Evolutionary conservation across 2,329 filamentous ascomycete genomes (phyloP), one percentile per base, ranked within the genome.

Genomic region (Byssoonygena ceratinophila): DNA sequence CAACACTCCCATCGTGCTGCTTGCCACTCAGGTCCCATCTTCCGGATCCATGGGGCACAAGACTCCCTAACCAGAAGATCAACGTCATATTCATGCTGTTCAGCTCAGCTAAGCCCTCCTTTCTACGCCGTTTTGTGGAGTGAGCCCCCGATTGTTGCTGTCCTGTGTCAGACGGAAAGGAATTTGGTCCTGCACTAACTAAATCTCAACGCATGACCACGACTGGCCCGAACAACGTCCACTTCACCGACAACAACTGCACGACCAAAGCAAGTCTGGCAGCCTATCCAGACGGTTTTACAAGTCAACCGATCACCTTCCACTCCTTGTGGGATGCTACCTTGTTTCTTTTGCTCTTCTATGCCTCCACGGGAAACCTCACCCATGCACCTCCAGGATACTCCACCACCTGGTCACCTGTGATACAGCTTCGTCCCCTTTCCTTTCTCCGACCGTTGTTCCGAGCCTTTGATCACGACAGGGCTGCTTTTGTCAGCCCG

Each of bases 401-500:
- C 50, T 46, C 50, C 50, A 46, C 50, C 50, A 16, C 50, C 43
- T 32, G 34, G 41, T 52, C 43, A 46, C 50, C 50, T 47, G 50
- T 52, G 50, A 52, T 46, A 25, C 49, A 39, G 8, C 34, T 14
- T n/a, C 29, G 39, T 41, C 51, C 47, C 41, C 23, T 48, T 31
- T 18, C 18, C 46, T 29, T 25, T 45, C 40, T 25, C 39, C 48
- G 44, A 20, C 45, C 16, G 2, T 20, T 14, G 18, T 11, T 25
- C 45, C 31, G 45, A 50, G 43, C 23, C 32, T 32, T 40, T 47
- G 27, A 49, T 49, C 50, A 49, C 51, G 51, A 44, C 54, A 65
- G 83, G 78, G 84, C 83, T 86, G 83, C 82, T 82, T 79, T 25
- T 71, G 72, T 78, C 85, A 90, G 87, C 85, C 83, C 82, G 77